Base-by-base conservation (phyloP, 371 early-diverging fungal genomes). In the Phascolomyces articulosus region DNA sequence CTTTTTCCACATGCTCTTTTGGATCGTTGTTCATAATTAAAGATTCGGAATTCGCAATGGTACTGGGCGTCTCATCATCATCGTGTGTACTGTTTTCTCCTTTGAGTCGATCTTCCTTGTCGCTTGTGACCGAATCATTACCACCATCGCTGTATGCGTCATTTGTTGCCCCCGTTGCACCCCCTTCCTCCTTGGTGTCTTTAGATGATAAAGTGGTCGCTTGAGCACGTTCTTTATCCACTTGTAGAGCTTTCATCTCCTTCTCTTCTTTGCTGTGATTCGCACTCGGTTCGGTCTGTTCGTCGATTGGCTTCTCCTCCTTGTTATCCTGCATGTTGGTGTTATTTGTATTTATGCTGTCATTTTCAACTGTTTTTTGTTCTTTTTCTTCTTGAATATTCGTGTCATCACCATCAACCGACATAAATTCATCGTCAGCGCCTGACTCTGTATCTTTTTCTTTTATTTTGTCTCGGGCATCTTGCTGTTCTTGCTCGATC, bases 221-320 rank as follows among this genome's bases (percentile, higher is more conserved):
- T 51, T 13, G 23, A 51, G 23, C 51, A 51, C 51, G 51, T 51
- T 51, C 23, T 23, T 51, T 15, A 51, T 51, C 51, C 24, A 23
- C 26, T n/a, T 18, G n/a, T 24, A 24, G 7, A 23, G 21, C 0
- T 51, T 51, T 20, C 15, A 0, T 18, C 54, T 18, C 23, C 24
- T 55, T 31, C 8, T 55, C 29, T 28, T 57, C 44, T 44, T 44
- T 4, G 16, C 16, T 44, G 1, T 44, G 44, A 6, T 57, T 40
- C 20, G 11, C 29, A 23, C 24, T 57, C 20, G 31, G 57, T 21
- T 57, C 40, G 40, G 57, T 38, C 29, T 55, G 38, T 3, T 55
- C 56, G 31, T 55, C 56, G 10, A 55, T 28, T 55, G 20, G 54
- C 58, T 34, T 53, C 10, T 40, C 20, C 16, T 20, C 62, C 53